Evolutionary conservation across 305 asterid species (phyloP).

Genomic region (Fraxinus sp.): DNA sequence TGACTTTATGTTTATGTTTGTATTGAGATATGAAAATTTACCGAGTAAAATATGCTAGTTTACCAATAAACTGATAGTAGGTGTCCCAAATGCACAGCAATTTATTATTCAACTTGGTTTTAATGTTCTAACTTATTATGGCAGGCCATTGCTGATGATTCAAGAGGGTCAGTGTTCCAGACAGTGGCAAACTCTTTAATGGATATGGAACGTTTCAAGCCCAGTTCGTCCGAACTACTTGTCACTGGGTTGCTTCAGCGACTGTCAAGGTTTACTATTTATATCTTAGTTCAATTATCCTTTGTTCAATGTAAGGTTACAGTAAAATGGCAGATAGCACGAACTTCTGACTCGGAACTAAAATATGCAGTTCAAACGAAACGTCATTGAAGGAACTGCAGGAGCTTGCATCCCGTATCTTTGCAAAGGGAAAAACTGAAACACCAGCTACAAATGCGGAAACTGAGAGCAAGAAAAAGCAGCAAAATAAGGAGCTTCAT

Average conservation of each 20-base stretch:
- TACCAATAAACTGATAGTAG: not conserved
- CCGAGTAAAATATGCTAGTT: not conserved
- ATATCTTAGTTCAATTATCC: constrained; percentile 9
- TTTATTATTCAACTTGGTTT: constrained; percentile 5
- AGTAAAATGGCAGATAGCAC: not conserved
- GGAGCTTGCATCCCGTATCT: constrained; percentile 68
- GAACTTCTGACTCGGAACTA: constrained; percentile 27
- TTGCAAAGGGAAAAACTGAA: constrained; percentile 62
- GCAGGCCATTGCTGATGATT: constrained; percentile 66
- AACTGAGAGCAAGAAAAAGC: constrained; percentile 71
- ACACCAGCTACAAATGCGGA: constrained; percentile 49
- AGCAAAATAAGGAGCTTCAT: constrained; percentile 59
- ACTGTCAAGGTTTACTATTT: constrained; percentile 60
- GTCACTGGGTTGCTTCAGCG: constrained; percentile 77
- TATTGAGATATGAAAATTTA: not conserved
- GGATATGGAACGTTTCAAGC: constrained; percentile 74
- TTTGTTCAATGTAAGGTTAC: not conserved
- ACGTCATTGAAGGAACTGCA: constrained; percentile 73
- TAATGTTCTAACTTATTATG: not conserved
- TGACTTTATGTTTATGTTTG: not conserved
- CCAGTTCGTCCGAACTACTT: constrained; percentile 76
- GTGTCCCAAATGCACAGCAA: not conserved
- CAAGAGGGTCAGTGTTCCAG: constrained; percentile 54
- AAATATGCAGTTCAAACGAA: constrained; percentile 71
- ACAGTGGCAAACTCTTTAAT: constrained; percentile 54